Evolutionary conservation across 2,329 filamentous ascomycete genomes (phyloP).

Genomic region (Aspergillus spinulosporus): DNA sequence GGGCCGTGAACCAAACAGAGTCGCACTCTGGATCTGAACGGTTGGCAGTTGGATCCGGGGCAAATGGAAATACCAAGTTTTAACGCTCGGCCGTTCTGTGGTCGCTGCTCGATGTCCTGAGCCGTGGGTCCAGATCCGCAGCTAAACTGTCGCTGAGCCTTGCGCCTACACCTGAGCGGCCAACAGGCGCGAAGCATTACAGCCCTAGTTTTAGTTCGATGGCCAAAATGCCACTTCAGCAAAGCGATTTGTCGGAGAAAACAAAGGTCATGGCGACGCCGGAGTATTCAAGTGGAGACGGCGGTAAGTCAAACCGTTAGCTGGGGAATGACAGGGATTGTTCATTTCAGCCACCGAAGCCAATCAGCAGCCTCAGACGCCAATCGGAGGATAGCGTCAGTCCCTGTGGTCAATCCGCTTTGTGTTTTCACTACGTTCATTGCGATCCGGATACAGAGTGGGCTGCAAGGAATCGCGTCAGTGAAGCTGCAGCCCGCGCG

Average conservation of each 20-base stretch:
- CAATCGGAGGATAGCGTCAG: slow-evolving; percentile 15
- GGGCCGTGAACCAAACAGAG: slow-evolving; percentile 17
- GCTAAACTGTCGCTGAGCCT: slow-evolving; percentile 23
- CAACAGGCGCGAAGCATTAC: slow-evolving; percentile 21
- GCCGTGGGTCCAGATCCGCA: slow-evolving; percentile 30
- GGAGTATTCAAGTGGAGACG: slow-evolving; percentile 19
- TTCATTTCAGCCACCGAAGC: slow-evolving; percentile 13
- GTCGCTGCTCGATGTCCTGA: slow-evolving; percentile 14
- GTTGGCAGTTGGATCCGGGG: slow-evolving; percentile 9
- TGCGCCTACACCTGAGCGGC: slow-evolving; percentile 13
- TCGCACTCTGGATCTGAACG: slow-evolving; percentile 13
- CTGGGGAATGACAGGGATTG: slow-evolving; percentile 7
- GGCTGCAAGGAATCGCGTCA: slow-evolving; percentile 4
- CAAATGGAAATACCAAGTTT: background rate
- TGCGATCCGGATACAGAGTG: background rate
- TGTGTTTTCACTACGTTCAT: background rate
- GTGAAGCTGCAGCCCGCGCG: slow-evolving; percentile 16
- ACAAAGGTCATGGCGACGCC: slow-evolving; percentile 21
- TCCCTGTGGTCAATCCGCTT: slow-evolving; percentile 11
- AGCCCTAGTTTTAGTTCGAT: slow-evolving; percentile 19
- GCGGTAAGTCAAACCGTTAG: slow-evolving; percentile 22
- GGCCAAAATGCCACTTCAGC: slow-evolving; percentile 8
- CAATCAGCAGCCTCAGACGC: slow-evolving; percentile 8
- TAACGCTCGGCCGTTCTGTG: background rate
- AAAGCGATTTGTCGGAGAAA: slow-evolving; percentile 21